A percentile compares a stretch with the other conserved stretches of the same genome.
These are phyloP conservation scores for Metschnikowia amazonensis DNA, from an alignment of 805 yeast genomes.

Conservation along the genomic window DNA sequence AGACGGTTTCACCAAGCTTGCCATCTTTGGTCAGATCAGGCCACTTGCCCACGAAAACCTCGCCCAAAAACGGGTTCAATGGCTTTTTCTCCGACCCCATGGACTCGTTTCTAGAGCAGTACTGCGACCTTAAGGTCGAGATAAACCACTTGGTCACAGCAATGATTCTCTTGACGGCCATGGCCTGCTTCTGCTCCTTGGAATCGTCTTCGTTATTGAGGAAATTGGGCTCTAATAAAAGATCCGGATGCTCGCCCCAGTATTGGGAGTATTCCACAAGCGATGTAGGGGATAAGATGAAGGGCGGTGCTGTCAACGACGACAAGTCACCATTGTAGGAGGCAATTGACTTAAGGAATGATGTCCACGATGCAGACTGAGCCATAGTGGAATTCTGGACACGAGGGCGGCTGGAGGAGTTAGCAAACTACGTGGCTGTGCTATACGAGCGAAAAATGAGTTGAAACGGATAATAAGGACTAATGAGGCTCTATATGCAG, in stretches of 20 bases:
- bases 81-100: conserved; percentile 98
- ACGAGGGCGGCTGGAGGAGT: not conserved
- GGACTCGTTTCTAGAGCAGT: conserved; percentile 85
- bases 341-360: conserved; percentile 85
- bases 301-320: conserved; percentile 94
- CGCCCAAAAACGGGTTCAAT: conserved; percentile 93
- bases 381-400: conserved; percentile 15
- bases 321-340: conserved; percentile 92
- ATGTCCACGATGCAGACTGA: conserved; percentile 68
- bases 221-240: conserved; percentile 68
- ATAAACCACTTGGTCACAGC: conserved; percentile 90
- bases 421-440: conserved; percentile 7
- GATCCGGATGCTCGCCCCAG: conserved; percentile 92
- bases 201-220: conserved; percentile 41
- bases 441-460: conserved; percentile 5
- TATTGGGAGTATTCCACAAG: conserved; percentile 88
- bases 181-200: conserved; percentile 31
- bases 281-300: conserved; percentile 87
- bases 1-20: conserved; percentile 67
- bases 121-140: conserved; percentile 87
- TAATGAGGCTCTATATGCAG: not conserved
- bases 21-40: conserved; percentile 45
- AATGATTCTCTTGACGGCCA: conserved; percentile 62
- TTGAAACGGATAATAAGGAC: not conserved
- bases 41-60: conserved; percentile 90